phyloP scores from a whole-genome alignment of 2,329 filamentous ascomycete genomes.

The Metarhizium humberi region DNA sequence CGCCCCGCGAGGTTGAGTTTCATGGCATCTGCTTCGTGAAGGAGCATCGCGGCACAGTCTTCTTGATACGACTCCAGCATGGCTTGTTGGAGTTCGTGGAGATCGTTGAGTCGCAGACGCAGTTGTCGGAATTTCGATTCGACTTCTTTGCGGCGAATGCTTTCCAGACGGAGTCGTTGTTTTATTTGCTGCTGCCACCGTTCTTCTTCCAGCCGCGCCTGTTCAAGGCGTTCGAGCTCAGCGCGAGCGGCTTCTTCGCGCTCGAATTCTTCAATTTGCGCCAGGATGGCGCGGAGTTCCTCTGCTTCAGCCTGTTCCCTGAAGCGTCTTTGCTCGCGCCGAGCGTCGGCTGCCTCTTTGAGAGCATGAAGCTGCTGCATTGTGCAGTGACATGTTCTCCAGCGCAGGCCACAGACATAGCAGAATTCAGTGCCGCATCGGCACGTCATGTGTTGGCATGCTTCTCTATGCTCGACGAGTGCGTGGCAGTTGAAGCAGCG shows the following conservation, averaged over 20 bases:
- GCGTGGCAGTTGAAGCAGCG: slow-evolving; percentile 60
- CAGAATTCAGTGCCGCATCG: slow-evolving; percentile 76
- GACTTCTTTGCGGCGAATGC: slow-evolving; percentile 28
- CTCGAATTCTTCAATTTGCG: slow-evolving; percentile 39
- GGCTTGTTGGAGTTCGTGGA: slow-evolving; percentile 34
- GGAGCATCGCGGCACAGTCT: slow-evolving; percentile 20
- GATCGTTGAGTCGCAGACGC: slow-evolving; percentile 22
- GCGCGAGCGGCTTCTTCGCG: slow-evolving; percentile 32
- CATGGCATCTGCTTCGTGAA: slow-evolving; percentile 12
- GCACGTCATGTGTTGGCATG: slow-evolving; percentile 84
- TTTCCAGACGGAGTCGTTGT: slow-evolving; percentile 30
- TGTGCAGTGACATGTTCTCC: slow-evolving; percentile 64
- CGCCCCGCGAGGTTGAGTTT: slow-evolving; percentile 21
- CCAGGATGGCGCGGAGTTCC: slow-evolving; percentile 29
- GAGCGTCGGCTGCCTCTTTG: slow-evolving; percentile 26
- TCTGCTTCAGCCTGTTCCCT: slow-evolving; percentile 25
- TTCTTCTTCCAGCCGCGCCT: slow-evolving; percentile 9
- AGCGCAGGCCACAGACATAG: slow-evolving; percentile 65
- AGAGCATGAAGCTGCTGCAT: slow-evolving; percentile 32
- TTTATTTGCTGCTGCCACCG: slow-evolving; percentile 23
- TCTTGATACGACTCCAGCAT: slow-evolving; percentile 29
- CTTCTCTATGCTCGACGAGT: slow-evolving; percentile 67
- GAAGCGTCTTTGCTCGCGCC: slow-evolving; percentile 23
- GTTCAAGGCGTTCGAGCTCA: slow-evolving; percentile 28
- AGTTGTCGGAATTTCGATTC: slow-evolving; percentile 29